Base-by-base conservation (phyloP, 2,329 filamentous ascomycete genomes). In the Ophiocordyceps unilateralis region DNA sequence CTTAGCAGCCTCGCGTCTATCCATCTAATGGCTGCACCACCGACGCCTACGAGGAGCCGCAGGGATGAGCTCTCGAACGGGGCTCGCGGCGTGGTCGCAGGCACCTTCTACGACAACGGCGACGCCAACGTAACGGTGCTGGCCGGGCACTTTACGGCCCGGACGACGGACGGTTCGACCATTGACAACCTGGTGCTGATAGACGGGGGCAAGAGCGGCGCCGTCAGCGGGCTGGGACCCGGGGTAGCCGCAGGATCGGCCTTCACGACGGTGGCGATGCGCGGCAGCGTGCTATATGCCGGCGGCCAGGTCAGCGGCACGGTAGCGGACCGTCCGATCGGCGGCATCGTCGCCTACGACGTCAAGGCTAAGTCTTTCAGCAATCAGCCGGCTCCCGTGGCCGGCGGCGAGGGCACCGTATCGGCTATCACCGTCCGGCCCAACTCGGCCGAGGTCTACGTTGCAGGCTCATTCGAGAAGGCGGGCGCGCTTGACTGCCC, bases 401-500 rank as follows among this genome's bases (percentile, higher is more conserved):
- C 70, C 11, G 88, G 89, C 14, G 66, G 68, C 6, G 72, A 78
- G 47, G 76, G 78, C 22, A 74, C 76, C 3, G 87, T 96, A 37
- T 81, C 85, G 45, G 68, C 83, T 23, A 86, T 98, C 50, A 73
- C 76, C 11, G 69, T 79, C 9, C 81, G 80, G 44, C 83, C 84
- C 0, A 73, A 72, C 43, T 78, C 77, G 17, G 68, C 71, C 1
- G 77, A 91, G 41, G 69, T 98, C 12, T 98, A 83, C 55, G 82
- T 98, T 26, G 89, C 82, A 32, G 91, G 91, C 26, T 76, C 74
- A 10, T 98, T 96, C 55, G 68, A 76, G n/a, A 76, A 74, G 26
- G 91, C 87, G 17, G 91, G 91, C 23, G 80, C 81, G 5, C 71
- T 96, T 24, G 78, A 76, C 37, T 98, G 91, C 57, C 78, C 81